phyloP scores from a whole-genome alignment of 2,329 filamentous ascomycete species.

The Fusarium temperatum region DNA sequence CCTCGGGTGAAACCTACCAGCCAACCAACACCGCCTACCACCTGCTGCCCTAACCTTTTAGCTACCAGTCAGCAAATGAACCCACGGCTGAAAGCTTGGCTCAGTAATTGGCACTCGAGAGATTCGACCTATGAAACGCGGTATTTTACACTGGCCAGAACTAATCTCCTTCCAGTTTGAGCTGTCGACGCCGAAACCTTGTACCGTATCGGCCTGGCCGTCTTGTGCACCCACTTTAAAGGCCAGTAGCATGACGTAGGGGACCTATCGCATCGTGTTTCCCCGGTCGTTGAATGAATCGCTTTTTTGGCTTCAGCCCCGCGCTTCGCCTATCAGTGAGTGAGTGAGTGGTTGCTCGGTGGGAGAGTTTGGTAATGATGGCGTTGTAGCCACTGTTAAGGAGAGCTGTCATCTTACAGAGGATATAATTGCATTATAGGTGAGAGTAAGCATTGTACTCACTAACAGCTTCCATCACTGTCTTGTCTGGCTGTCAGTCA shows the following conservation, averaged over 20 bases:
- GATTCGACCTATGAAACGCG: neutral
- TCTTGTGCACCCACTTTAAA: constrained; percentile 12
- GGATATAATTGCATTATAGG: neutral
- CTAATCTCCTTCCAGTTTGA: constrained; percentile 28
- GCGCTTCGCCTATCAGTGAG: constrained; percentile 7
- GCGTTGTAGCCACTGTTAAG: neutral
- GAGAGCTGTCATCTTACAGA: neutral
- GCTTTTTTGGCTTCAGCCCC: neutral
- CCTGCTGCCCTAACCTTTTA: too few relatives aligned
- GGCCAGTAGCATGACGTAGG: constrained; percentile 16
- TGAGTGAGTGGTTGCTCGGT: neutral
- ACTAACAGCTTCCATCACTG: neutral
- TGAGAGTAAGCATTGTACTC: neutral
- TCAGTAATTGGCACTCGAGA: neutral
- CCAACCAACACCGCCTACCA: neutral
- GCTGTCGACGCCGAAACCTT: constrained; percentile 31
- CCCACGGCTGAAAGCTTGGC: constrained; percentile 23
- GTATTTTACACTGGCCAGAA: neutral
- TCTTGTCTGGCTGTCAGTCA: neutral
- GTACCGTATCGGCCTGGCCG: constrained; percentile 39
- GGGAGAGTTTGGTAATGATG: neutral
- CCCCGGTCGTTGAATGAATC: neutral
- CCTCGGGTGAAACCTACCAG: neutral
- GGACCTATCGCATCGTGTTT: constrained; percentile 4
- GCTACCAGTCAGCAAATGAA: neutral